These are phyloP conservation scores for Amylocystis lapponica DNA, from an alignment of 768 basidiomycete genomes.

Conservation along the genomic window DNA sequence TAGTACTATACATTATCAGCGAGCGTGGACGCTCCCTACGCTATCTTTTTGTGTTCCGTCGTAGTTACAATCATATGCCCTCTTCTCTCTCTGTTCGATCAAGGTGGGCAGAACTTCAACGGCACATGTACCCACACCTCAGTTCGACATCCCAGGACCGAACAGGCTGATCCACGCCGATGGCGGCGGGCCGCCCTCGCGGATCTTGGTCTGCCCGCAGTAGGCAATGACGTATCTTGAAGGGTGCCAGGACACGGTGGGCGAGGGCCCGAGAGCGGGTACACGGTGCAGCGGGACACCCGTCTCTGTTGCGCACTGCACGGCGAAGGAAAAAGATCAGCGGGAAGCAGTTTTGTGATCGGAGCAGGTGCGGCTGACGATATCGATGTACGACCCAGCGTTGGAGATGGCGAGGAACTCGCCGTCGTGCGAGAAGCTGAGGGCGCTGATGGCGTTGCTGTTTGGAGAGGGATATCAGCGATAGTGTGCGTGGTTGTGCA, in stretches of 20 bases:
- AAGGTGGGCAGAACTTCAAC: not conserved
- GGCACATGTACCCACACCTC: not conserved
- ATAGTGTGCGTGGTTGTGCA: no score
- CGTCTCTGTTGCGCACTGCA: constrained; percentile 77
- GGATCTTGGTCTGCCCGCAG: constrained; percentile 67
- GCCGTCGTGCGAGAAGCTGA: constrained; percentile 80
- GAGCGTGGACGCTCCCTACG: constrained; percentile 3
- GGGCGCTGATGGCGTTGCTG: constrained; percentile 66
- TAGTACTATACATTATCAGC: not conserved
- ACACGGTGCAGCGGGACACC: constrained; percentile 72
- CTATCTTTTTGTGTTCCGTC: not conserved
- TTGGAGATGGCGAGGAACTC: constrained; percentile 79
- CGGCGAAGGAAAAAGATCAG: not conserved
- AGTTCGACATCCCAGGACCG: constrained; percentile 32
- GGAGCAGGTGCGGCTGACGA: constrained; percentile 58
- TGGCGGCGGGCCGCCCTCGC: constrained; percentile 61
- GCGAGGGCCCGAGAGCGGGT: constrained; percentile 63
- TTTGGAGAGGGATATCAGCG: constrained; percentile 1
- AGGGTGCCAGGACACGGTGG: constrained; percentile 78
- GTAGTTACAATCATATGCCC: not conserved
- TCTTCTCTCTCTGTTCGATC: not conserved
- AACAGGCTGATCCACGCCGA: constrained; percentile 70
- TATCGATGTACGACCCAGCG: constrained; percentile 68
- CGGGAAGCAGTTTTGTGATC: no score
- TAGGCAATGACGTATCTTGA: constrained; percentile 78